Evolutionary conservation across 441 rosid species (phyloP).

Genomic region (Biscutella laevigata): DNA sequence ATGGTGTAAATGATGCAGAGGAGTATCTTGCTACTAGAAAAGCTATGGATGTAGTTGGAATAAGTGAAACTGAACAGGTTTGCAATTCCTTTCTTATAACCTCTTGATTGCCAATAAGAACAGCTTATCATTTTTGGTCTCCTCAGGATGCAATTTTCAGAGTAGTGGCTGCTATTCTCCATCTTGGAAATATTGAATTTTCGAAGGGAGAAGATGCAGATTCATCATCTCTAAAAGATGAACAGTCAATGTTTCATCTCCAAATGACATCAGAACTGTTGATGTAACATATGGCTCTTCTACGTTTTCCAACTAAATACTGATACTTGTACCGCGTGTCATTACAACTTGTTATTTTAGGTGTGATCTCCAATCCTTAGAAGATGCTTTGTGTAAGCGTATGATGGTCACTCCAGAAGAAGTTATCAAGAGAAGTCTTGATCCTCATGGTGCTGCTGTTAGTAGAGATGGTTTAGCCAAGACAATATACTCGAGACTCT

Average conservation of each 20-base stretch:
- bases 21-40: slow-evolving; percentile 72
- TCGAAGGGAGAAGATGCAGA: slow-evolving; percentile 58
- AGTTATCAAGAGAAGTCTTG: slow-evolving; percentile 72
- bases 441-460: slow-evolving; percentile 62
- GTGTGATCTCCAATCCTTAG: slow-evolving; percentile 62
- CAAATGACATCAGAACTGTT: slow-evolving; percentile 73
- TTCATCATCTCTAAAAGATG: slow-evolving; percentile 59
- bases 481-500: slow-evolving; percentile 76
- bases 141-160: slow-evolving; percentile 77
- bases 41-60: slow-evolving; percentile 89
- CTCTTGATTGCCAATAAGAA: slow-evolving; percentile 10
- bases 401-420: slow-evolving; percentile 88
- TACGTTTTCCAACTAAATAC: slow-evolving; percentile 12
- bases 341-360: slow-evolving; percentile 31
- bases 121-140: slow-evolving; percentile 14
- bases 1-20: slow-evolving; percentile 60
- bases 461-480: slow-evolving; percentile 91
- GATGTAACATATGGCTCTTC: slow-evolving; percentile 36
- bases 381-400: slow-evolving; percentile 74
- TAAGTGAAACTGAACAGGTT: slow-evolving; percentile 72
- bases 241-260: slow-evolving; percentile 62
- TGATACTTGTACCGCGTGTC: slow-evolving; percentile 6
- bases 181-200: slow-evolving; percentile 81
- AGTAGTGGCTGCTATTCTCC: slow-evolving; percentile 86
- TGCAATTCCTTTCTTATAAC: slow-evolving; percentile 8